Evolutionary conservation across 192 early-diverging fungal species (phyloP).

Genomic region (Coemansia sp.): DNA sequence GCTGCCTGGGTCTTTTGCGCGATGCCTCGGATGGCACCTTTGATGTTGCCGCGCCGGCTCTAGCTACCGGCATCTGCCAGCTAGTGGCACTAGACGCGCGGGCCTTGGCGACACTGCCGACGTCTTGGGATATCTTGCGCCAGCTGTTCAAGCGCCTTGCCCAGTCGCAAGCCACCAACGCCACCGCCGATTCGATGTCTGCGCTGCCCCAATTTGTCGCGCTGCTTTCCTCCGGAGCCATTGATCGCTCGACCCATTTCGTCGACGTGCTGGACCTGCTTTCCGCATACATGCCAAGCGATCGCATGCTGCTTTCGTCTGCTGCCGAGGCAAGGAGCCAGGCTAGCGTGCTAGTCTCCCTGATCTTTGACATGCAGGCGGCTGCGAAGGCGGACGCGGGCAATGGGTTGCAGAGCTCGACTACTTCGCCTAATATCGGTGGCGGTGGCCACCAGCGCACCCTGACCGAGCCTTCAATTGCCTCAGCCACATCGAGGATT

Average conservation of each 20-base stretch:
- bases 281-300: constrained; percentile 34
- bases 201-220: constrained; percentile 34
- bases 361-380: constrained; percentile 37
- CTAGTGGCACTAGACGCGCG: constrained; percentile 23
- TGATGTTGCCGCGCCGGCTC: constrained; percentile 31
- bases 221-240: constrained; percentile 29
- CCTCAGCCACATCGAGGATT: constrained; percentile 29
- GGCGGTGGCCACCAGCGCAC: constrained; percentile 3
- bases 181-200: constrained; percentile 14
- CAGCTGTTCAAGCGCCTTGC: constrained; percentile 38
- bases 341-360: constrained; percentile 28
- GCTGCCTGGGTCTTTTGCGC: constrained; percentile 48
- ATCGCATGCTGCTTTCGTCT: constrained; percentile 19
- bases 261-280: constrained; percentile 29
- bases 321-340: neutral
- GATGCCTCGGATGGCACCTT: constrained; percentile 54
- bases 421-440: neutral
- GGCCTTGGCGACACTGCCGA: constrained; percentile 7
- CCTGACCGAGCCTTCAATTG: constrained; percentile 28
- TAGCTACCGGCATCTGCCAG: constrained; percentile 27
- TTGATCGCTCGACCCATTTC: constrained; percentile 30
- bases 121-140: constrained; percentile 41
- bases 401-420: neutral
- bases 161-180: constrained; percentile 15
- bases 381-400: constrained; percentile 17